Conservation (phyloP, 257 asterid genomes). For the Nyctanthes arbortristis region DNA sequence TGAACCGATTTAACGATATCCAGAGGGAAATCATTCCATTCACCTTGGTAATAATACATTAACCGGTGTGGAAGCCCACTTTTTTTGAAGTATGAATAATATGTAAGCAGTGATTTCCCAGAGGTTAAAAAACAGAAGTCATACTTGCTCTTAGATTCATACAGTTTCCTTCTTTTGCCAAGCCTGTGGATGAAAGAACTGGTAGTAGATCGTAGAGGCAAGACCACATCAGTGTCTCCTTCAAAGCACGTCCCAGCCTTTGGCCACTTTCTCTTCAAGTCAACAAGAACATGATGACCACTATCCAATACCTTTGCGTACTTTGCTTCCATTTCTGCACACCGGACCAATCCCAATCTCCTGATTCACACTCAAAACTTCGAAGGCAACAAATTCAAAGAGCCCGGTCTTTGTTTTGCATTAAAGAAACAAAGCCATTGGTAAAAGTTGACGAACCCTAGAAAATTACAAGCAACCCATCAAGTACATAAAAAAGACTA, state of each 20-base stretch:
- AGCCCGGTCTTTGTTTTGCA: conserved; percentile 34
- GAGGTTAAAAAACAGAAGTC: conserved; percentile 27
- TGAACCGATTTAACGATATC: conserved; percentile 53
- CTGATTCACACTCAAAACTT: conserved; percentile 41
- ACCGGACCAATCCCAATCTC: conserved; percentile 56
- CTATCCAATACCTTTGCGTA: conserved; percentile 84
- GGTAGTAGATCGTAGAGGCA: conserved; percentile 41
- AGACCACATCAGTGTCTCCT: conserved; percentile 40
- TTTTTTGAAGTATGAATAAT: conserved; percentile 58
- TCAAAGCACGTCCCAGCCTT: conserved; percentile 33
- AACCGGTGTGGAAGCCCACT: conserved; percentile 63
- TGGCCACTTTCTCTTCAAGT: conserved; percentile 65
- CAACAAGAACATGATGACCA: conserved; percentile 41
- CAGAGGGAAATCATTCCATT: conserved; percentile 76
- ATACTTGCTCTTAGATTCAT: conserved; percentile 28
- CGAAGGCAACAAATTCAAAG: conserved; percentile 31
- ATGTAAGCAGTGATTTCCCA: conserved; percentile 43
- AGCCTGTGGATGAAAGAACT: conserved; percentile 33
- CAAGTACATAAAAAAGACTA: not conserved
- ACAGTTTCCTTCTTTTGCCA: conserved; percentile 62
- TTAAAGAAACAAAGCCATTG: conserved; percentile 49
- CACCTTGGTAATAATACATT: conserved; percentile 65
- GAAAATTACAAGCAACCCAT: conserved; percentile 12
- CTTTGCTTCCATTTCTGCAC: conserved; percentile 57
- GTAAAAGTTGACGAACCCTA: conserved; percentile 38